Percentiles rank a stretch among this genome's conserved stretches.
Evolutionary conservation across 1,139 yeast genomes (phyloP).

Genomic region (Meyerozyma elateridarum): DNA sequence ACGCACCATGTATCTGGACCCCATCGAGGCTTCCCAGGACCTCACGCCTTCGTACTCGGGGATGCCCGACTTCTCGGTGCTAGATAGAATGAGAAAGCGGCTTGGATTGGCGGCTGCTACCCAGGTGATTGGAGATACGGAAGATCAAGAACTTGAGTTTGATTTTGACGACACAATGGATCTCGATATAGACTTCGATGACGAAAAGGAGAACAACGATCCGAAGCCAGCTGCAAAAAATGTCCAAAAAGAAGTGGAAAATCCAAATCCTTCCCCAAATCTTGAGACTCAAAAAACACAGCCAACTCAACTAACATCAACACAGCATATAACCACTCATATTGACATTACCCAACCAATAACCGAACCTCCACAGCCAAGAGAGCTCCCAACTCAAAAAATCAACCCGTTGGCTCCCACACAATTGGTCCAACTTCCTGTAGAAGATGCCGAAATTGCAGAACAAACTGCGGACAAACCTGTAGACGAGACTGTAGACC

Average conservation of each 20-base stretch:
- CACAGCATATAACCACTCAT: neutral
- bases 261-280: no score
- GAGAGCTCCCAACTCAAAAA: no score
- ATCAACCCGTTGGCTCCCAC: no score
- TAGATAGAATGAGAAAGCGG: slow-evolving; percentile 4
- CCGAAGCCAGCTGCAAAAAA: neutral
- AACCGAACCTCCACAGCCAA: neutral
- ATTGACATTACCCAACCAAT: neutral
- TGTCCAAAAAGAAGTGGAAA: neutral
- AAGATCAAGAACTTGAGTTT: neutral
- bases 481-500: neutral
- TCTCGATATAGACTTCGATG: no score
- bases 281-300: no score
- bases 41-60: neutral
- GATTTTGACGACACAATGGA: no score
- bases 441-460: slow-evolving; percentile 12
- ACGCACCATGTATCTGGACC: neutral
- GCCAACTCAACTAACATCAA: no score
- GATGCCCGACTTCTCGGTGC: slow-evolving; percentile 3
- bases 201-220: no score
- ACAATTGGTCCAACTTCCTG: slow-evolving; percentile 13
- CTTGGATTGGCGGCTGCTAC: slow-evolving; percentile 1
- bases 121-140: neutral
- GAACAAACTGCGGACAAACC: slow-evolving; percentile 2
- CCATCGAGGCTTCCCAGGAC: slow-evolving; percentile 1